Base-by-base conservation (phyloP, 805 yeast species). In the Candida schatavii region DNA sequence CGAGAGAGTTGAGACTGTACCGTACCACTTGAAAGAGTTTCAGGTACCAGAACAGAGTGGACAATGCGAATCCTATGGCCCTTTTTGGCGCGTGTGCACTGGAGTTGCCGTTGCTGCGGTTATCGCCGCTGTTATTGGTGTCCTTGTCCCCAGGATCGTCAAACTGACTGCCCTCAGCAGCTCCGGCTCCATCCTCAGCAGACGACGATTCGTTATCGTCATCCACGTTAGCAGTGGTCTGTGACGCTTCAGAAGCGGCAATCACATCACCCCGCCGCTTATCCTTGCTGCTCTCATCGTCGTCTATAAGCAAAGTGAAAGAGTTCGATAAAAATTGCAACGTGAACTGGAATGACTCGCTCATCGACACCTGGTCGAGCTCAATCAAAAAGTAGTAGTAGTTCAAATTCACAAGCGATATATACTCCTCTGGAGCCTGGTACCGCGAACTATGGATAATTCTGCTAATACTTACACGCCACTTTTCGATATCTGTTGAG, bases 261-360 rank as follows among this genome's bases (percentile, higher is more conserved):
- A 11, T 11, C 27, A 7, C 10, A 7, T 7, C 10, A 11, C 11
- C 27, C 10, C 27, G 27, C 27, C 11, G 27, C 27, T 23, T 13
- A 13, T 31, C 18, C 11, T 31, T 14, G 35, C 18, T 31, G 20
- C 21, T 31, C 21, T 31, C 41, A 20, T 30, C 22, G 27, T 59
- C 57, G 10, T 55, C 44, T 25, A 64, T 52, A 11, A 70, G 46
- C 37, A 70, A 57, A 11, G 68, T 55, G 45, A 68, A 69, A 10
- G 67, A 65, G 47, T 65, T 66, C 19, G 68, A 64, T 32, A 70
- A 52, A 44, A 68, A 70, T 44, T 70, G 74, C 14, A 68, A 54
- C 5, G 72, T 61, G 48, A 68, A 68, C 46, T 69, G 74, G 36
- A 60, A 59, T 39, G 66, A 61, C 42, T 69, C 68, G 14, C 64